These are phyloP conservation scores for Ophiostoma angusticollis DNA, from an alignment of 2,329 filamentous ascomycete genomes.

Conservation along the genomic window DNA sequence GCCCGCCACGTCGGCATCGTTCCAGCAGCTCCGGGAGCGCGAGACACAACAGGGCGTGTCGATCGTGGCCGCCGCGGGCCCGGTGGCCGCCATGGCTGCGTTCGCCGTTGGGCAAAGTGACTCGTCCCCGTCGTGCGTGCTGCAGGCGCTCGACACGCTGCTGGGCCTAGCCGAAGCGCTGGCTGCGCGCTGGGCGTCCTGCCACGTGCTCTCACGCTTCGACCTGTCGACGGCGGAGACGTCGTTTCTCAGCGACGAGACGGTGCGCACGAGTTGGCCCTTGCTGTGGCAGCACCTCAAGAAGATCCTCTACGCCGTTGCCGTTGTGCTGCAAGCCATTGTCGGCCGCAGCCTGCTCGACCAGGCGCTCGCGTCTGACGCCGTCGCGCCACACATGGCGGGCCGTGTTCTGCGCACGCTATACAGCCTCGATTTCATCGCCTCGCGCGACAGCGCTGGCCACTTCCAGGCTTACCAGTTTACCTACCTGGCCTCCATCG, in stretches of 20 bases:
- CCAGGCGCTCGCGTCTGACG: constrained; percentile 29
- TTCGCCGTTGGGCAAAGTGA: constrained; percentile 49
- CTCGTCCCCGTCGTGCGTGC: constrained; percentile 12
- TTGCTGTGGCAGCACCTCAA: constrained; percentile 63
- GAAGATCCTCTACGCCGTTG: constrained; percentile 61
- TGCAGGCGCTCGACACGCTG: constrained; percentile 42
- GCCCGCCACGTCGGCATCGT: constrained; percentile 47
- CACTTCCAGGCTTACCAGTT: constrained; percentile 78
- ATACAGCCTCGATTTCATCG: constrained; percentile 71
- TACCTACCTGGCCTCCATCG: constrained; percentile 68
- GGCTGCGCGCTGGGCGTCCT: constrained; percentile 60
- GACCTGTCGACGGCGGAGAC: constrained; percentile 39
- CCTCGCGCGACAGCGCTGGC: constrained; percentile 56
- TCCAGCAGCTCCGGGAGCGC: constrained; percentile 43
- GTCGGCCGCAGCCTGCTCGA: constrained; percentile 50
- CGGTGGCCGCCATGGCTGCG: constrained; percentile 50
- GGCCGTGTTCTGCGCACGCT: constrained; percentile 60
- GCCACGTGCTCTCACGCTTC: constrained; percentile 53
- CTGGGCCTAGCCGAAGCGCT: constrained; percentile 54
- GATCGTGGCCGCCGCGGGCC: constrained; percentile 53
- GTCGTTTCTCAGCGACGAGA: constrained; percentile 50
- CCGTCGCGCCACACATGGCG: constrained; percentile 49
- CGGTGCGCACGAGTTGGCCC: constrained; percentile 53
- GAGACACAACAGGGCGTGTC: constrained; percentile 25
- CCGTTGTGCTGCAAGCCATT: constrained; percentile 62